Percentiles rank a stretch among this genome's conserved stretches.
phyloP scores from a whole-genome alignment of 2,329 filamentous ascomycete genomes.

The Botryotinia convoluta region DNA sequence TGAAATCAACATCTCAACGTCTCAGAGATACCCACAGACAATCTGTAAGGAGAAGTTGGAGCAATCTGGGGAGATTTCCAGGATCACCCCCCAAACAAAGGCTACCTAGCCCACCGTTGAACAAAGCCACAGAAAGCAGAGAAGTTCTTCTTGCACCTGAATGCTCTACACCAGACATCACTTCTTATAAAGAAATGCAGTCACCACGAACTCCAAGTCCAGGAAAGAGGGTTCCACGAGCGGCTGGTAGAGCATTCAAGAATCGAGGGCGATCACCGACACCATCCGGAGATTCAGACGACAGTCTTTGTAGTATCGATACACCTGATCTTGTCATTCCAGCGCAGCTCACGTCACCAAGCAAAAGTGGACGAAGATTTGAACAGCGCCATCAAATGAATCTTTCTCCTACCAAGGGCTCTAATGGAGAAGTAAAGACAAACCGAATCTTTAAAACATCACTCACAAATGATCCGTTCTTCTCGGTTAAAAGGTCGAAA shows the following conservation, averaged over 20 bases:
- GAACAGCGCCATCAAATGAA: slow-evolving; percentile 23
- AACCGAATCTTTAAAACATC: neutral
- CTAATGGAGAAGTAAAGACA: slow-evolving; percentile 6
- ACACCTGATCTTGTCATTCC: slow-evolving; percentile 30
- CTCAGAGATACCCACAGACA: slow-evolving; percentile 14
- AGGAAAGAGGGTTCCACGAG: slow-evolving; percentile 21
- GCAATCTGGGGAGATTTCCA: slow-evolving; percentile 11
- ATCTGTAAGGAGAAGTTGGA: slow-evolving; percentile 6
- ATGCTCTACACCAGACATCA: slow-evolving; percentile 23
- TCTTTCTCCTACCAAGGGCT: slow-evolving; percentile 24
- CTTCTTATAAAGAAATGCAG: slow-evolving; percentile 26
- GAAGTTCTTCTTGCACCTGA: slow-evolving; percentile 26
- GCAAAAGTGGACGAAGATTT: slow-evolving; percentile 23
- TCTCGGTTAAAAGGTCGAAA: slow-evolving; percentile 28
- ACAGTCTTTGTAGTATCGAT: slow-evolving; percentile 30
- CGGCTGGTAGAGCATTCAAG: slow-evolving; percentile 4
- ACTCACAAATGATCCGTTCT: slow-evolving; percentile 30
- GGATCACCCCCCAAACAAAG: slow-evolving; percentile 28
- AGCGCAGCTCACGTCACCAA: slow-evolving; percentile 30
- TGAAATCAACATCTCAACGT: slow-evolving; percentile 22
- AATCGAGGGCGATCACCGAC: slow-evolving; percentile 23
- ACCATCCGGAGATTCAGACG: slow-evolving; percentile 27
- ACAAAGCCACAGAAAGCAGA: slow-evolving; percentile 25
- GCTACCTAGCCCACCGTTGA: slow-evolving; percentile 28
- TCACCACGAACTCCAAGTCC: slow-evolving; percentile 27